phyloP scores from a whole-genome alignment of 129 eudicot genomes.

The Solidago caesia region DNA sequence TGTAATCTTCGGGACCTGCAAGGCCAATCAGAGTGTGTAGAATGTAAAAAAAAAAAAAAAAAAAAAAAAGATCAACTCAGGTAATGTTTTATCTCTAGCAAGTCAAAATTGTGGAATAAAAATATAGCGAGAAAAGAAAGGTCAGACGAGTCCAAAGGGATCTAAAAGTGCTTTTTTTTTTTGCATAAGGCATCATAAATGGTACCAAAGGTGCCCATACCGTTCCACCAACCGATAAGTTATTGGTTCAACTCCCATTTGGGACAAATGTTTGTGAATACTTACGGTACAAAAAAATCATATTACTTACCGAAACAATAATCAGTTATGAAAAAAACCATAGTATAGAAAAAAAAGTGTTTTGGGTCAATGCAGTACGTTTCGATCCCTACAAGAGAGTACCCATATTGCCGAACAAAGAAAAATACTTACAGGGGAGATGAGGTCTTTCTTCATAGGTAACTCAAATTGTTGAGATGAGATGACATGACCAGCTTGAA shows the following conservation, averaged over 20 bases:
- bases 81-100: not conserved
- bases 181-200: too few relatives aligned
- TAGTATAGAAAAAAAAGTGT: not conserved
- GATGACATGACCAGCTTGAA: constrained; percentile 67
- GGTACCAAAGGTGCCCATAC: not conserved
- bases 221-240: not conserved
- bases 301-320: not conserved
- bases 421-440: constrained; percentile 53
- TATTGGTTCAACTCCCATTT: too few relatives aligned
- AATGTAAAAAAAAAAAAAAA: too few relatives aligned
- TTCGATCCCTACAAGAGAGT: not conserved
- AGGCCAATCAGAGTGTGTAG: constrained; percentile 14
- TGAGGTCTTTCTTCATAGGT: constrained; percentile 48
- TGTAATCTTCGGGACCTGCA: constrained; percentile 45
- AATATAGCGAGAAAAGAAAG: not conserved
- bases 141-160: not conserved
- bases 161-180: not conserved
- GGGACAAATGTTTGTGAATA: too few relatives aligned
- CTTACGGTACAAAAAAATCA: too few relatives aligned
- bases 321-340: not conserved
- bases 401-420: not conserved
- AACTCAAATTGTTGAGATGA: constrained; percentile 73
- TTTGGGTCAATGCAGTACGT: not conserved
- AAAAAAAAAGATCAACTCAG: not conserved
- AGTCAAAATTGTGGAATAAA: not conserved